phyloP scores from a whole-genome alignment of 345 rosid species.

The Sisymbrium irio region DNA sequence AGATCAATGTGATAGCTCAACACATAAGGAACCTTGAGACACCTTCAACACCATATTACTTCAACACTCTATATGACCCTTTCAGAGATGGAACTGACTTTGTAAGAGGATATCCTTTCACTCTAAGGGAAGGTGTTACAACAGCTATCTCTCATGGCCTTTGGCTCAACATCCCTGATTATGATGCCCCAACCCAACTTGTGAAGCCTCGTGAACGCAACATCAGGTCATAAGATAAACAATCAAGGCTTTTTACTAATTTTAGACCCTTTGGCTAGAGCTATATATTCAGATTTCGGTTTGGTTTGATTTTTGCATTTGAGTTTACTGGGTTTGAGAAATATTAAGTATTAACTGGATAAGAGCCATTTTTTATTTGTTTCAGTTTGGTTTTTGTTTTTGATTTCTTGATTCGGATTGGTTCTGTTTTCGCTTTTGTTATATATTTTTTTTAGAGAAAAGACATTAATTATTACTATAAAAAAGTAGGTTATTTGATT shows the following conservation, averaged over 20 bases:
- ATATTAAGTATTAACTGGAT: background rate
- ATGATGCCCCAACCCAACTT: constrained; percentile 91
- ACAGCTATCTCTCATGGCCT: constrained; percentile 86
- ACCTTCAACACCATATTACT: constrained; percentile 78
- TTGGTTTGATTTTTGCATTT: background rate
- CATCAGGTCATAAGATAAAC: constrained; percentile 46
- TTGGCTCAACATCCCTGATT: constrained; percentile 93
- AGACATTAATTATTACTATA: too few species aligned
- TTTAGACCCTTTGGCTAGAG: too few species aligned
- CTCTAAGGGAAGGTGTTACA: constrained; percentile 73
- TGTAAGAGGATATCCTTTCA: constrained; percentile 85
- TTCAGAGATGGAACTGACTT: constrained; percentile 72
- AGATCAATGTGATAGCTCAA: constrained; percentile 77
- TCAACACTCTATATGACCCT: constrained; percentile 53
- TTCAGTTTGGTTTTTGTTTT: background rate
- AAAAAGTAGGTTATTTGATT: too few species aligned
- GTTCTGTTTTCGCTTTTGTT: background rate
- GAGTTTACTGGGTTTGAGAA: too few species aligned
- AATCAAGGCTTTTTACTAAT: background rate
- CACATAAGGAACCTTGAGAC: constrained; percentile 67
- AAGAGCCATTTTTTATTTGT: background rate
- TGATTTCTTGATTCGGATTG: background rate
- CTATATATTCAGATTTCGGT: background rate
- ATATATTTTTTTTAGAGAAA: too few species aligned
- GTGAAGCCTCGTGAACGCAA: constrained; percentile 86